Base-by-base conservation (phyloP, 352 stramenopile genomes). In the Globisporangium camurandrum region DNA sequence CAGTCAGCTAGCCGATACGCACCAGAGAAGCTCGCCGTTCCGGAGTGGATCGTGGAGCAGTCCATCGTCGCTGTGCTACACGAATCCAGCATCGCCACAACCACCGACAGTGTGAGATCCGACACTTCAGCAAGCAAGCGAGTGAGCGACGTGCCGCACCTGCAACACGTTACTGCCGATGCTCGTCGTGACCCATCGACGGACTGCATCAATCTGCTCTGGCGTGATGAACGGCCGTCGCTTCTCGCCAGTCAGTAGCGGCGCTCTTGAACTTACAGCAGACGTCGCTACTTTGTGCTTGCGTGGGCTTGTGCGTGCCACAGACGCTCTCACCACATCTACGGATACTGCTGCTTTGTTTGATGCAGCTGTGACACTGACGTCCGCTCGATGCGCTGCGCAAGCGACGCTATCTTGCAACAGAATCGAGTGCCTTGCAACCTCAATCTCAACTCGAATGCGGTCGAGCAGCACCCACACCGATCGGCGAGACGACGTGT, bases 201-300 rank as follows among this genome's bases (percentile, higher is more conserved):
- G 60, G 16, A 59, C 36, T 9, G 36, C 28, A 2, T 59, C 39
- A 17, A 69, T 68, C n/a, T 69, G 64, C 48, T 67, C 56, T 2
- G 12, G 41, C 3, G 63, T 71, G 49, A 71, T 55, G 45, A 71
- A 66, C 14, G 56, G 40, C 12, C 31, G 31, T 37, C 54, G 27
- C 30, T 54, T 60, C 14, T 31, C 46, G 14, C 31, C 28, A 28
- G 50, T 14, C 23, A 45, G 9, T 9, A 30, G 19, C 33, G 36
- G 8, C 30, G 14, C 30, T 16, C 30, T 34, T n/a, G n/a, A n/a
- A n/a, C n/a, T n/a, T n/a, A n/a, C n/a, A n/a, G n/a, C n/a, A n/a
- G n/a, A n/a, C n/a, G n/a, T n/a, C n/a, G n/a, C n/a, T n/a, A n/a
- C n/a, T n/a, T n/a, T n/a, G n/a, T n/a, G n/a, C n/a, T n/a, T n/a